Evolutionary conservation across 352 stramenopile species (phyloP).

Genomic region (Globisporangium radiosum): DNA sequence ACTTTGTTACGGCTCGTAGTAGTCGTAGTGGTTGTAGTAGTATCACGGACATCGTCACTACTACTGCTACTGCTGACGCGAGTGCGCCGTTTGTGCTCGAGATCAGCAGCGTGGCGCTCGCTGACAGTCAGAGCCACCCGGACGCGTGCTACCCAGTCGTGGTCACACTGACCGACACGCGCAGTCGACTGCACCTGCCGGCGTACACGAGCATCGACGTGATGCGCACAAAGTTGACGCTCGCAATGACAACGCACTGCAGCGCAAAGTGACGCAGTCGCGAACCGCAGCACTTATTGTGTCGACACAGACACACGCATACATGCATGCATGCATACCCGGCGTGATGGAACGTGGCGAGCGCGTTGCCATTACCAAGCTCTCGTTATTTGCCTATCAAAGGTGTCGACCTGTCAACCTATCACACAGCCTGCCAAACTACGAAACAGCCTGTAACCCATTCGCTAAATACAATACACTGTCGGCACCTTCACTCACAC

Average conservation of each 20-base stretch:
- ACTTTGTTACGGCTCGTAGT: slow-evolving; percentile 40
- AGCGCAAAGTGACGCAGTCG: slow-evolving; percentile 2
- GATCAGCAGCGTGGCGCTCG: slow-evolving; percentile 27
- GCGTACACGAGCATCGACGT: slow-evolving; percentile 41
- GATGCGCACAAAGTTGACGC: slow-evolving; percentile 51
- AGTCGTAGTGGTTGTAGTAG: too few species aligned
- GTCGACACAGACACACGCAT: neutral
- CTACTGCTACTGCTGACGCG: too few species aligned
- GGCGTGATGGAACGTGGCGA: too few species aligned
- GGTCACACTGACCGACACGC: slow-evolving; percentile 16
- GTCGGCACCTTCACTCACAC: neutral
- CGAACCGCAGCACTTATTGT: too few species aligned
- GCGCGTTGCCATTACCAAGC: too few species aligned
- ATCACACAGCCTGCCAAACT: too few species aligned
- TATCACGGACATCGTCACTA: too few species aligned
- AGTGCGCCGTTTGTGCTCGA: slow-evolving; percentile 29
- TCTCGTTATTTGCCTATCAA: too few species aligned
- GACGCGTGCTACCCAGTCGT: slow-evolving; percentile 61
- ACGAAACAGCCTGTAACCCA: too few species aligned
- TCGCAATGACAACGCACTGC: slow-evolving; percentile 41
- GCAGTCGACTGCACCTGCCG: slow-evolving; percentile 46
- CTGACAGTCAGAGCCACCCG: slow-evolving; percentile 35
- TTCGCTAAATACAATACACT: neutral
- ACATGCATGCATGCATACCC: too few species aligned
- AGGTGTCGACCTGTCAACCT: too few species aligned